A percentile compares a stretch with the other conserved stretches of the same genome.
Evolutionary conservation across 331 rosid species (phyloP).

Genomic region (Malus hybrid): DNA sequence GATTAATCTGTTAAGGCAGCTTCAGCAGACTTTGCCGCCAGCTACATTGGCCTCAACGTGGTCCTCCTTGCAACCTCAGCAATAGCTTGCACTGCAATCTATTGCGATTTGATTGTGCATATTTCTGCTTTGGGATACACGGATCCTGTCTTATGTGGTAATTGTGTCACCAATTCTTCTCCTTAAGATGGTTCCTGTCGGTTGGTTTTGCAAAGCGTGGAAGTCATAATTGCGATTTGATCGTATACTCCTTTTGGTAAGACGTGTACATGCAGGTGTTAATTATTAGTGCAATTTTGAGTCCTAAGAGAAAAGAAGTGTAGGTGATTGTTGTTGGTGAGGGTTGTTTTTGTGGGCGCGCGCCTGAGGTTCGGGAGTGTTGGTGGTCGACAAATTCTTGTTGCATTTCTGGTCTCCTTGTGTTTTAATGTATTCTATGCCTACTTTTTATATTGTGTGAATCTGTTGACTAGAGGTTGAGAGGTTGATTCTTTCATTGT

Average conservation of each 20-base stretch:
- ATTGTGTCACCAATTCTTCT: conserved; percentile 55
- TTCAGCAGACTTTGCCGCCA: conserved; percentile 85
- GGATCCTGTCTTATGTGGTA: conserved; percentile 27
- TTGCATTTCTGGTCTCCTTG: conserved; percentile 33
- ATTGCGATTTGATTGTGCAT: conserved; percentile 39
- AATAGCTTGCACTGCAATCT: conserved; percentile 86
- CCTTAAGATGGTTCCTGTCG: conserved; percentile 39
- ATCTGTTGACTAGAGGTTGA: conserved; percentile 19
- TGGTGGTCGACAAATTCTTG: conserved; percentile 49
- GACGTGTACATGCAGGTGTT: conserved; percentile 60
- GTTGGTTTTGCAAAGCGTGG: conserved; percentile 11
- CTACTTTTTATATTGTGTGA: conserved; percentile 2
- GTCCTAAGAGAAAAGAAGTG: conserved; percentile 20
- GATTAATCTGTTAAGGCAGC: conserved; percentile 74
- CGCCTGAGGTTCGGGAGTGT: conserved; percentile 44
- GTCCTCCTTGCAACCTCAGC: conserved; percentile 96
- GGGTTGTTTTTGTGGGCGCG: conserved; percentile 20
- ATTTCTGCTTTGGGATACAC: conserved; percentile 15
- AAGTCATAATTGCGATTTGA: conserved; percentile 33
- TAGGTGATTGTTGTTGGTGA: conserved; percentile 26
- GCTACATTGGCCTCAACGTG: conserved; percentile 82
- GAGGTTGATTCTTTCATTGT: conserved; percentile 25
- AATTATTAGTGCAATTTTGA: conserved; percentile 37
- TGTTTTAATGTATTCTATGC: conserved; percentile 9
- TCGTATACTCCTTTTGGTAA: conserved; percentile 39